Base-by-base conservation (phyloP, 306 rosid species). In the Fragaria ananassa region DNA sequence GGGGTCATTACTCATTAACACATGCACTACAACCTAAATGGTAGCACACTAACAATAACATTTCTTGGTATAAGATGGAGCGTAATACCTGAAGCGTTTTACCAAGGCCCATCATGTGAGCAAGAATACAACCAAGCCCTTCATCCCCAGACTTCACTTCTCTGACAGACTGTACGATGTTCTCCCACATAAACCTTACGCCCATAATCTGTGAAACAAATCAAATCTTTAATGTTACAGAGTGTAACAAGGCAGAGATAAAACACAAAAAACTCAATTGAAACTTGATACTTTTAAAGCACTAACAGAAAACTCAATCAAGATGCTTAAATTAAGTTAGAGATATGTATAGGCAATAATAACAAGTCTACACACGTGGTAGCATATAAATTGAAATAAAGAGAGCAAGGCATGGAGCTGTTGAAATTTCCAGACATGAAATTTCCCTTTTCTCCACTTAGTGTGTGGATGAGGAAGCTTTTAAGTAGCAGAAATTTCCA, bases 21-120 rank as follows among this genome's bases (percentile, higher is more conserved):
- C 3, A 73, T 73, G 56, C 39, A 57, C 67, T 13, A 34, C 25
- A 21, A 57, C 39, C 68, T 25, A 47, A 41, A 72, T 2, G 12
- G 12, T 54, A 10, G 12, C 62, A 29, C 37, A 25, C 6, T 6
- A 39, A 58, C 18, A 25, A 34, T 10, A 51, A 4, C 10, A 58
- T 47, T 47, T 23, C 42, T 23, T 23, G 64, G 35, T 50, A 41
- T 37, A 73, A 23, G 57, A 80, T 8, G 70, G 62, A 57, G 42
- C 21, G 78, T 42, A 74, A 72, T 85, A 95, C 99, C 99, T 95
- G 99, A 78, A 95, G 83, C 37, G 99, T 95, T 95, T 95, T 95
- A 72, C 99, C 99, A 73, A 95, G 97, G 72, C 99, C 99, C 99
- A 95, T 95, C 25, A 89, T 95, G 84, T 95, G 99, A 79, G 99